phyloP scores from a whole-genome alignment of 768 basidiomycete species.

The Boletellus ananiceps region DNA sequence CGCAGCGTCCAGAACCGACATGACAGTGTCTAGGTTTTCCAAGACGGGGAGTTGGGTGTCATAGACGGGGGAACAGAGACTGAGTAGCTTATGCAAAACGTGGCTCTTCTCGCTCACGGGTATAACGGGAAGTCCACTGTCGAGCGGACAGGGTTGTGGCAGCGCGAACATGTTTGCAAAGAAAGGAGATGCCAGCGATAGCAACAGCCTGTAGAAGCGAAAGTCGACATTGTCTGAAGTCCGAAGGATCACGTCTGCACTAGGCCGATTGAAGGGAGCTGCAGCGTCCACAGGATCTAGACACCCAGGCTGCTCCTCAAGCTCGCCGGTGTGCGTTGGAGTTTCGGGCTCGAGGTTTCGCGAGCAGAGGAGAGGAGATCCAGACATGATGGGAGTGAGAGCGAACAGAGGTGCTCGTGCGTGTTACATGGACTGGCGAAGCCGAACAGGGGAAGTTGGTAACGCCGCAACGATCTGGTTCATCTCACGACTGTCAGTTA shows the following conservation, averaged over 20 bases:
- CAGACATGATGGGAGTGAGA: conserved; percentile 11
- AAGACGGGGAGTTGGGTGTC: conserved; percentile 28
- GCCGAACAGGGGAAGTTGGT: conserved; percentile 3
- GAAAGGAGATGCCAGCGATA: conserved; percentile 54
- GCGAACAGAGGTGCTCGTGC: not conserved
- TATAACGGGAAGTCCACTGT: conserved; percentile 38
- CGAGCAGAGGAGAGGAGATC: conserved; percentile 4
- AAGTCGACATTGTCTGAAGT: conserved; percentile 51
- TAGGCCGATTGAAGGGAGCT: conserved; percentile 44
- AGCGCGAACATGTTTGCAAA: conserved; percentile 53
- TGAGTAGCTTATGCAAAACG: conserved; percentile 40
- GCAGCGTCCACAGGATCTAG: conserved; percentile 25
- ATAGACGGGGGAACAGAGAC: conserved; percentile 47
- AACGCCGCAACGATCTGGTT: not conserved
- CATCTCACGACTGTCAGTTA: not conserved
- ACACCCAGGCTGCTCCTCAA: not conserved
- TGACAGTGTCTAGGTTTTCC: conserved; percentile 39
- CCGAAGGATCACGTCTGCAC: conserved; percentile 51
- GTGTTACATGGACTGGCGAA: conserved; percentile 11
- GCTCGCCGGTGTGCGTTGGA: not conserved
- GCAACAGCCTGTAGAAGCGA: conserved; percentile 49
- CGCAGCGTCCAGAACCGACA: conserved; percentile 41
- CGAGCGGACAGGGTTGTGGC: conserved; percentile 37
- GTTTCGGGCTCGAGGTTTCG: conserved; percentile 6
- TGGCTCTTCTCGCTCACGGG: conserved; percentile 44